Evolutionary conservation across 2,329 filamentous ascomycete species (phyloP), one percentile per base, ranked within the genome.

Genomic region (Aspergillus spinulosporus): DNA sequence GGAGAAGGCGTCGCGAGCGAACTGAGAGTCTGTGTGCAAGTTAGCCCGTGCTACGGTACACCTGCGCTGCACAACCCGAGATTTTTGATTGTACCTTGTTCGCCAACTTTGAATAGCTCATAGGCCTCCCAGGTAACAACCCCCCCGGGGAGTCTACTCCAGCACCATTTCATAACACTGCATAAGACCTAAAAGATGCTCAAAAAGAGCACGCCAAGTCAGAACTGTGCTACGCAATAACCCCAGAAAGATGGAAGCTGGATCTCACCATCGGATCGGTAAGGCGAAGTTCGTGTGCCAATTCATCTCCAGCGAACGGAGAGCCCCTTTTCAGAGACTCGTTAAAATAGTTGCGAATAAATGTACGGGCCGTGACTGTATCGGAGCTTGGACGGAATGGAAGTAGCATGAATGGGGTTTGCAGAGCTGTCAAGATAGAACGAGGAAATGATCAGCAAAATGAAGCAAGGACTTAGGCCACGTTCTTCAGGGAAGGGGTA

Each of bases 51-150:
- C 28, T 47, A 52, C 53, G 42, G 39, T 48, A 29, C 37, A 39
- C 26, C 32, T 29, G 37, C 29, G 42, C 43, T 47, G 43, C 43
- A 15, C 50, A 31, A 53, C 58, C 37, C 49, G 32, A 26, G 36
- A 57, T 26, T 5, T 26, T 29, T 15, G n/a, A 47, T 32, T 58
- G 29, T 83, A 95, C 92, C 92, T 80, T 88, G 85, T 78, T 99
- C 94, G 70, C 94, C 94, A 63, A 95, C 88, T 68, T 89, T 92
- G 81, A 99, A 99, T 21, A 96, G 83, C 72, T 97, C 92, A 70
- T 99, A 99, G 42, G 91, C 91, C 68, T 97, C 92, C 94, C 94
- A 97, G 56, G 91, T 92, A 36, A 99, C 92, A 11, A 99, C 87
- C 68, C 94, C 94, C 57, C 92, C 91, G 42, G 88, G 85, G 49